These are phyloP conservation scores for Aureobasidium sp. DNA, from an alignment of 2,329 filamentous ascomycete genomes.

Conservation along the genomic window DNA sequence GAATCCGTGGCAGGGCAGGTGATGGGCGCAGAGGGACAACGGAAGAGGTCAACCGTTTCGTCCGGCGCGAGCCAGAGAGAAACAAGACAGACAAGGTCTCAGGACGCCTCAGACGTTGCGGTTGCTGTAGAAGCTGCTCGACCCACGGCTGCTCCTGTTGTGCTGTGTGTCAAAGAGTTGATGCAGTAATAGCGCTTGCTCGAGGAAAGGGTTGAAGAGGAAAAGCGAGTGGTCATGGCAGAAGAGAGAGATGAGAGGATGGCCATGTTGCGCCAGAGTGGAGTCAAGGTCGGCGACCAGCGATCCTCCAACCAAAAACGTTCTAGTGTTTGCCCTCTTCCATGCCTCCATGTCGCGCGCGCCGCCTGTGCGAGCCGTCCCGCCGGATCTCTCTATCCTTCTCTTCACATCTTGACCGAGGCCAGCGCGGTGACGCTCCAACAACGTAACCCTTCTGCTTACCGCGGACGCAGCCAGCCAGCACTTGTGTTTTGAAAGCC, in stretches of 20 bases:
- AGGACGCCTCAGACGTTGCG: slow-evolving; percentile 1
- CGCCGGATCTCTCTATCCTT: slow-evolving; percentile 1
- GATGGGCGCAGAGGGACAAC: slow-evolving; percentile 5
- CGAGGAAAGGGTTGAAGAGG: background rate
- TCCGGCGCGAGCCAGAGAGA: background rate
- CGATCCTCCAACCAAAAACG: background rate
- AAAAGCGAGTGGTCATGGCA: background rate
- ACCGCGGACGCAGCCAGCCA: background rate
- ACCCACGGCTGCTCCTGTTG: background rate
- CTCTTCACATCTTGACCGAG: slow-evolving; percentile 3
- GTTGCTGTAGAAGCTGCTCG: background rate
- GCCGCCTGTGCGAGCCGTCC: slow-evolving; percentile 10
- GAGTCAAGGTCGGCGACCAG: slow-evolving; percentile 10
- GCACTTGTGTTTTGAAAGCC: background rate
- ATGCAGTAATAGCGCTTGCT: background rate
- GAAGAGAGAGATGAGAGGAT: background rate
- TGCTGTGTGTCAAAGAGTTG: background rate
- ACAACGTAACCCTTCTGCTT: slow-evolving; percentile 11
- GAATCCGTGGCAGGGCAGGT: slow-evolving; percentile 10
- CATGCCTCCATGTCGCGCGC: background rate
- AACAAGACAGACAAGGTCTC: slow-evolving; percentile 4
- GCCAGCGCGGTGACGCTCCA: slow-evolving; percentile 4
- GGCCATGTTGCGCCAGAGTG: slow-evolving; percentile 11
- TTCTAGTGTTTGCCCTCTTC: slow-evolving; percentile 11
- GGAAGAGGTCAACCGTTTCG: slow-evolving; percentile 7